Base-by-base conservation (phyloP, 139 green algal species). In the Tetradesmus obliquus region DNA sequence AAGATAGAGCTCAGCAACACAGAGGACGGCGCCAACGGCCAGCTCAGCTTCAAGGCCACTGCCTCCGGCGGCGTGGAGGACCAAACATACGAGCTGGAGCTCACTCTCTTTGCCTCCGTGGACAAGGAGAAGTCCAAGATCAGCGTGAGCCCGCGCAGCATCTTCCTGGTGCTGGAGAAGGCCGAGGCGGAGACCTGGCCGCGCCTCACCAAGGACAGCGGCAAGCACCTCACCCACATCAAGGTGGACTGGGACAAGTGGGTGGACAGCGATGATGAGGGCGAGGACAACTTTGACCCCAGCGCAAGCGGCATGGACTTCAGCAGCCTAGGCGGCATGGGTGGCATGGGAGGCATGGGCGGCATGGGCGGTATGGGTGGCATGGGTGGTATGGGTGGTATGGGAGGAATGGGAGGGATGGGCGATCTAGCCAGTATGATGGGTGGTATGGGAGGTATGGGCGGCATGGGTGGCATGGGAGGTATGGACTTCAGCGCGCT, bases 241-340 rank as follows among this genome's bases (percentile, higher is more conserved):
- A 62, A 95, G 89, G 91, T 95, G 24, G 92, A 95, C 91, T 95
- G 93, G 95, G 90, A 95, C 88, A 96, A 95, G 81, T 97, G 95
- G 95, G 93, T 97, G 53, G 95, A 97, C 89, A 92, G 93, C 45
- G 96, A 97, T 80, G 95, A 97, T 58, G 95, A 96, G 79, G 96
- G 95, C 9, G 96, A 96, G 55, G 92, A 94, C 45, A 87, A 93
- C 51, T 92, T 96, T 88, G 93, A 96, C 83, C 85, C 95, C 53
- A 90, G 57, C 19, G 60, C 87, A 12, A 74, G 96, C 13, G 88
- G 94, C 57, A 76, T 66, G 9, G 80, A 84, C 91, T 82, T 93
- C 13, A 71, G 55, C 19, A 72, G 60, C 80, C 55, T 88, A 7
- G 45, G 58, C 10, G 60, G 45, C 55, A 94, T 92, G 89, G 72